Evolutionary conservation across 495 filamentous ascomycete genomes (phyloP), one percentile per base, ranked within the genome.

Genomic region (Aeminium ludgeri): DNA sequence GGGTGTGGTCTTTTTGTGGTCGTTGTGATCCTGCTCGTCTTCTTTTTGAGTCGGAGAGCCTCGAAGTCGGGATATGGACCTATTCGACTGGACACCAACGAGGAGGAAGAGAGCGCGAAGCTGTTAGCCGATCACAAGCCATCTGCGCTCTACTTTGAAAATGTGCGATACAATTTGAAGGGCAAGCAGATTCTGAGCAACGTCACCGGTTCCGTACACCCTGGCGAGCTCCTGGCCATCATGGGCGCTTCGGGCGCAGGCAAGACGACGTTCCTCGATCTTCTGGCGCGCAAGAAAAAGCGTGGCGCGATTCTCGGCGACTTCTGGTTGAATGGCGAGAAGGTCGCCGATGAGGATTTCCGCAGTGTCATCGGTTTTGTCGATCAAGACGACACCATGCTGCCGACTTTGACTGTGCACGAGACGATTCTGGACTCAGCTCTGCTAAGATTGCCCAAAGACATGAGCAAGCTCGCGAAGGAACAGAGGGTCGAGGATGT

Each of bases 211-310:
- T 76, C 81, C 25, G 86, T 87, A 10, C 76, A 80, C 49, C 81
- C 86, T 1, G 89, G 89, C 0, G 82, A 96, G 51, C 70, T 99
- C 6, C 82, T 89, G 52, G 89, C 89, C 17, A 94, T 99, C 55
- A 96, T 99, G 87, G 89, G 89, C 30, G 86, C 89, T 10, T 96
- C 91, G 3, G 89, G 89, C 7, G 89, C 89, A 18, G 89, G 89
- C 39, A 99, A 99, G 61, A 96, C 87, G 1, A 92, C 86, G 0
- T 99, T 96, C 60, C 64, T 99, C 23, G 91, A 99, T 59, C 91
- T 99, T 41, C 68, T 99, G 6, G 91, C 91, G 13, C 74, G 86
- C 40, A 99, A 99, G 69, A 99, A 96, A 60, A 99, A 99, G 62
- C 74, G 83, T 17, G 89, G 89, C 25, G 52, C 65, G 4, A 75